Percentiles rank a stretch among this genome's conserved stretches.
Conservation (phyloP, 2,329 filamentous ascomycete species). For the Ophiostoma perfectum region DNA sequence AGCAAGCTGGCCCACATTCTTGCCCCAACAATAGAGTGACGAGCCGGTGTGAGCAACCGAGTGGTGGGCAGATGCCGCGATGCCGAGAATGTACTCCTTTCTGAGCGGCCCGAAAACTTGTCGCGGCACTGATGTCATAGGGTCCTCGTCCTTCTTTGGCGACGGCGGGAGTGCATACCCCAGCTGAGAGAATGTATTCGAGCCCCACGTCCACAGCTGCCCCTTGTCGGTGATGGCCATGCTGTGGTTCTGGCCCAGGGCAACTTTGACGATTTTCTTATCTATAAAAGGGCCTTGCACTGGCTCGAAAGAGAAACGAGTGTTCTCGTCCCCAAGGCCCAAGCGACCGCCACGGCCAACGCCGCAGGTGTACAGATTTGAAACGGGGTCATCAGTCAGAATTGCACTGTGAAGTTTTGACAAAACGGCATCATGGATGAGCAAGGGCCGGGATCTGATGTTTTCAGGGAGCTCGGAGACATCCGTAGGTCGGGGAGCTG, state of each 20-base stretch:
- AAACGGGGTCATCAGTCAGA: conserved; percentile 77
- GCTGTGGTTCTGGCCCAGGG: conserved; percentile 86
- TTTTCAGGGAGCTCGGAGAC: conserved; percentile 61
- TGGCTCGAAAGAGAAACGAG: conserved; percentile 77
- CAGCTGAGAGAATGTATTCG: conserved; percentile 77
- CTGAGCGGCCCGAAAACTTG: conserved; percentile 92
- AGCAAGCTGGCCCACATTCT: conserved; percentile 89
- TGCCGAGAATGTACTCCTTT: conserved; percentile 72
- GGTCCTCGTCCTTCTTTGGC: conserved; percentile 68
- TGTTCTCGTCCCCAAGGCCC: conserved; percentile 83
- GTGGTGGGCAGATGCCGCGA: conserved; percentile 84
- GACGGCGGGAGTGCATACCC: conserved; percentile 72
- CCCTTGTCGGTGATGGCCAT: conserved; percentile 79
- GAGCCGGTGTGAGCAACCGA: conserved; percentile 80
- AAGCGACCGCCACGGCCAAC: conserved; percentile 86
- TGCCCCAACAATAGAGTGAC: conserved; percentile 88
- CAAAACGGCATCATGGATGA: conserved; percentile 76
- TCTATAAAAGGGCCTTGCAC: conserved; percentile 71
- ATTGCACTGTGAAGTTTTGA: conserved; percentile 90
- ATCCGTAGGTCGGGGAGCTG: conserved; percentile 26
- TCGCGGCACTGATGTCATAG: conserved; percentile 72
- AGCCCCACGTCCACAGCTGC: conserved; percentile 93
- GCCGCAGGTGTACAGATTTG: conserved; percentile 88
- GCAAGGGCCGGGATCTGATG: conserved; percentile 64
- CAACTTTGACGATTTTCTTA: conserved; percentile 69